Base-by-base conservation (phyloP, 1,284 basidiomycete genomes). In the Xerocomus minutiporus region DNA sequence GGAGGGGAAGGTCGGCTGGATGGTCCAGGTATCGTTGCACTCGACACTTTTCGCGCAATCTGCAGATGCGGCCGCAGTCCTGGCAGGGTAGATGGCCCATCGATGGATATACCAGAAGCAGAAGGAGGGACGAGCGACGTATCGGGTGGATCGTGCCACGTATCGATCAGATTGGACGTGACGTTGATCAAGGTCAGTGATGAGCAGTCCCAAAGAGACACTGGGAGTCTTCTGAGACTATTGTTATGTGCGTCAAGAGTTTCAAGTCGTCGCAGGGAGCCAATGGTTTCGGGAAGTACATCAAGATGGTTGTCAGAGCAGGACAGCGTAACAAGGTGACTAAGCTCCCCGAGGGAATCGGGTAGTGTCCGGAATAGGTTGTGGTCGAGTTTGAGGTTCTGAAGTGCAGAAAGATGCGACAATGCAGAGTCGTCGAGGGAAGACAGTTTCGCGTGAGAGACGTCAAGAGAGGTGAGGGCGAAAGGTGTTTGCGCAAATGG, bases 281-380 rank as follows among this genome's bases (percentile, higher is more conserved):
- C 93, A 48, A 99, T 86, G 38, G 81, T 84, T 13, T 78, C 71
- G 0, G 97, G 97, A 0, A 99, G 75, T 15, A 79, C 73, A 44
- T 84, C 83, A 8, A 99, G 79, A 61, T 88, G 81, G 70, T 98
- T 99, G 70, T 97, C 93, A 44, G 91, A 92, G 65, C 92, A 93
- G 4, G 88, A 89, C 3, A 99, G 80, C 1, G 74, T 75, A 59
- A 84, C 77, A 26, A 99, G 83, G 51, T 80, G 80, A 17, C 73
- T 74, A 26, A 98, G 81, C 15, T 83, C 79, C 43, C 88, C 88
- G 5, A 98, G 73, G 11, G 85, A 82, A 38, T 93, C 86, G 0
- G 96, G 94, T 32, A 99, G 81, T 6, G 82, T 78, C 12, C 88
- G 86, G 65, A 99, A 87, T 50, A 91, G 83, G 71, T 99, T 97